Evolutionary conservation across 2,329 filamentous ascomycete species (phyloP), one percentile per base, ranked within the genome.

Genomic region (Hymenoscyphus fraxineus): DNA sequence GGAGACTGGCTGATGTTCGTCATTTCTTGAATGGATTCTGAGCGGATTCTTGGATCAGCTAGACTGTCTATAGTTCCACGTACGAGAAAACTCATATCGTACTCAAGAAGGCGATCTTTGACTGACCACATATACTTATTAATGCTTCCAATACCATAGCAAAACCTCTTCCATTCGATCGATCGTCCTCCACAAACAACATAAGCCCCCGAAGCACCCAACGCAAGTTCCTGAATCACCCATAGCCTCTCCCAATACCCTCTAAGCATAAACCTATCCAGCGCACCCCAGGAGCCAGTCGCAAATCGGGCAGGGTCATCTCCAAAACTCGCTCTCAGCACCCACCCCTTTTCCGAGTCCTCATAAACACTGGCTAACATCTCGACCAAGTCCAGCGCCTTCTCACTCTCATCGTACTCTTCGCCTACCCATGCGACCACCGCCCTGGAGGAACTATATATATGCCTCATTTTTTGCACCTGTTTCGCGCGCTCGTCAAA

Each of bases 191-290:
- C 66, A 55, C 65, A 68, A 4, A 39, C 31, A 10, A 69, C 27
- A 1, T 65, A 35, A 5, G 55, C 16, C 3, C 41, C 4, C 6
- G 63, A 65, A 9, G 65, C 56, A 7, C 66, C 65, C 10, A 70
- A n/a, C 15, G 66, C 59, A 16, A 70, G 19, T 57, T 70, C 68
- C 62, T 70, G 67, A 9, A 70, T 66, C 15, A 70, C 66, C 68
- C 67, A 70, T 10, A 70, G 57, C 6, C 67, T 59, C 22, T 54
- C 39, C 68, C 67, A 70, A 51, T 70, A 70, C 15, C 41, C 22
- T 12, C 66, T 41, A 3, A 6, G 16, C 65, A 69, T 66, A 0
- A 69, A 51, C 16, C 64, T 16, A 6, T 62, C 40, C 9, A 69
- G 51, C 2, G 64, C 65, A 3, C 51, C 16, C 66, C 65, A 69